Conservation (phyloP, 441 rosid genomes). For the Populus hybrid region DNA sequence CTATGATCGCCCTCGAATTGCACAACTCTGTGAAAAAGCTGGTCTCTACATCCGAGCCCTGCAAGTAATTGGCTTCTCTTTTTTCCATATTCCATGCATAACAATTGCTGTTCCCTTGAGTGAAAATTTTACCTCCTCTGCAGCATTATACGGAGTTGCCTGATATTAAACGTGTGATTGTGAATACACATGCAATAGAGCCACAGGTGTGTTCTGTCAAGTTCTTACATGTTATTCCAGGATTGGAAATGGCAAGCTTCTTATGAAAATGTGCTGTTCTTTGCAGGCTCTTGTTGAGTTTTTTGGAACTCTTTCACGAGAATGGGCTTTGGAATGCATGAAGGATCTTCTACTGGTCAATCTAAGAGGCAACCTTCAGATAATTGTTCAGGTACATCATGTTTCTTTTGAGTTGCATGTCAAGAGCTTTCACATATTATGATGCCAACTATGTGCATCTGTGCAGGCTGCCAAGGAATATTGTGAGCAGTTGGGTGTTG, state of each 20-base stretch:
- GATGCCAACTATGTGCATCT: not conserved
- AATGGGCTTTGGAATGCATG: constrained; percentile 99
- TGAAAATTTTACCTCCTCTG: constrained; percentile 21
- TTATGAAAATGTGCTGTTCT: constrained; percentile 7
- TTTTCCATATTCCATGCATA: constrained; percentile 7
- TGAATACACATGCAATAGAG: constrained; percentile 97
- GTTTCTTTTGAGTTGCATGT: constrained; percentile 15
- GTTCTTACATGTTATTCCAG: constrained; percentile 16
- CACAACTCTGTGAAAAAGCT: constrained; percentile 97
- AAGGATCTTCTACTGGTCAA: constrained; percentile 92
- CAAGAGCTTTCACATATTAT: constrained; percentile 4
- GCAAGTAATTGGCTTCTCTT: constrained; percentile 45
- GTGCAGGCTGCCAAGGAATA: too few species aligned
- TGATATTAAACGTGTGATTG: constrained; percentile 95
- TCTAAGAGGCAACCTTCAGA: constrained; percentile 93
- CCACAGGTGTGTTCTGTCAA: constrained; percentile 62
- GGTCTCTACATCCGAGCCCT: constrained; percentile 87
- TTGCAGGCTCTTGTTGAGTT: constrained; percentile 93
- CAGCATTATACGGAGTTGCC: constrained; percentile 96
- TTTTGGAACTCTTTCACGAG: constrained; percentile 94
- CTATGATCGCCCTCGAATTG: constrained; percentile 95
- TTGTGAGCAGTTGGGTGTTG: too few species aligned
- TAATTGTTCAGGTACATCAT: constrained; percentile 80
- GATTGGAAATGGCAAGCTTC: not conserved
- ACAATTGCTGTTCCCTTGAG: constrained; percentile 8